Conservation (phyloP, 768 basidiomycete genomes). For the Boletus vermiculosoides region DNA sequence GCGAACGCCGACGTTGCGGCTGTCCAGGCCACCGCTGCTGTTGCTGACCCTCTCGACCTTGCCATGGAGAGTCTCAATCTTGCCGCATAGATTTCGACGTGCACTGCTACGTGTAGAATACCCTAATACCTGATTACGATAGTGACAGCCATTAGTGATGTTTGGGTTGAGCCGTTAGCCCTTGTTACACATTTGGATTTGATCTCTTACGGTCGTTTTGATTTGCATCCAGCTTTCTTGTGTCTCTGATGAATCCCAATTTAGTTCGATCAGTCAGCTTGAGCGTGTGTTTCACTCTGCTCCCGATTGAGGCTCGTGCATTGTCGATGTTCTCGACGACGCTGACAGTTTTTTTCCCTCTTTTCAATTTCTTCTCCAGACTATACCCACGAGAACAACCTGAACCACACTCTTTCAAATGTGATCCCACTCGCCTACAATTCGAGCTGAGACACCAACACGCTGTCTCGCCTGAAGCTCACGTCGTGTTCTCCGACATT, state of each 20-base stretch:
- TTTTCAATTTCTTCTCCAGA: slow-evolving; percentile 32
- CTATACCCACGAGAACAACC: slow-evolving; percentile 7
- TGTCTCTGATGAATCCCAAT: background rate
- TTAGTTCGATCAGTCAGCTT: slow-evolving; percentile 22
- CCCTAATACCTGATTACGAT: slow-evolving; percentile 14
- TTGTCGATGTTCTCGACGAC: slow-evolving; percentile 39
- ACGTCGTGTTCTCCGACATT: slow-evolving; percentile 56
- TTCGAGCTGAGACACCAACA: slow-evolving; percentile 67
- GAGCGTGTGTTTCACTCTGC: too few species aligned
- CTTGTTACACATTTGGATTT: background rate
- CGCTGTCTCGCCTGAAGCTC: slow-evolving; percentile 47
- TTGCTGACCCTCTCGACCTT: slow-evolving; percentile 57
- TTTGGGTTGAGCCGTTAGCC: slow-evolving; percentile 5
- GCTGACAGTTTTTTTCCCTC: slow-evolving; percentile 46
- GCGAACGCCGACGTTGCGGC: slow-evolving; percentile 36
- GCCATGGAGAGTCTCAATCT: slow-evolving; percentile 57
- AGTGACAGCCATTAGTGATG: background rate
- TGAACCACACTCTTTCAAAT: background rate
- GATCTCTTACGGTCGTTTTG: background rate
- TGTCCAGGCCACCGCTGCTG: slow-evolving; percentile 34
- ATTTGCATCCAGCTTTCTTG: slow-evolving; percentile 1
- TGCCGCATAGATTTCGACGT: slow-evolving; percentile 12
- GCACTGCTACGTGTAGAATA: slow-evolving; percentile 7
- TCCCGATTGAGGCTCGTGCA: background rate
- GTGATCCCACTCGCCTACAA: slow-evolving; percentile 26